Evolutionary conservation across 2,329 filamentous ascomycete species (phyloP), one percentile per base, ranked within the genome.

Genomic region (Annulohypoxylon truncatum): DNA sequence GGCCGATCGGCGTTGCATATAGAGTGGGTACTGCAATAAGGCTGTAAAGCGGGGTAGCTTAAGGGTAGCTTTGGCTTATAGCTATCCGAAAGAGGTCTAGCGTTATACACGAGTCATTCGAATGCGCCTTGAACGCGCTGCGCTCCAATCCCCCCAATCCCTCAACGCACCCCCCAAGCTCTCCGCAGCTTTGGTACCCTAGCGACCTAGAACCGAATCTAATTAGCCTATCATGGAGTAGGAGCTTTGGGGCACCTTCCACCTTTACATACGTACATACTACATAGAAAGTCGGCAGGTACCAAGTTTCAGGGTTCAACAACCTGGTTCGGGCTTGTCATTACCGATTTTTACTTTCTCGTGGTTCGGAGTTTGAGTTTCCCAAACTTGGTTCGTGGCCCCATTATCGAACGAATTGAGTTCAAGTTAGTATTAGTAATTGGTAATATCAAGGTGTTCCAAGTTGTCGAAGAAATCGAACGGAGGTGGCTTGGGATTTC

Each of bases 1-100:
- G 13, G 42, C 54, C 46, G 61, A 61, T 67, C 61, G 44, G 61
- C 65, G 29, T 56, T 60, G 58, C 66, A 62, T 65, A 46, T 31
- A 24, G 29, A 53, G 65, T 59, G 56, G 46, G 33, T 55, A 46
- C 31, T 6, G 13, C 29, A 60, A 15, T 68, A 68, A 68, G 66
- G 66, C 66, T 68, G 66, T 66, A 24, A 6, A 56, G 66, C 60
- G 63, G 63, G 66, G 66, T 69, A 66, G 59, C 63, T 66, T 38
- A 38, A 15, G 13, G 35, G n/a, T 15, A 38, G 35, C 33, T 35
- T 10, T 15, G 18, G 35, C 33, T 35, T 10, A 18, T 18, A 68
- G 62, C 66, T 68, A 57, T 53, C 66, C 51, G 2, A 54, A 57
- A 59, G 8, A 1, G 35, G 46, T 18, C n/a, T 68, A 66, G 66